Conservation (phyloP, 1,284 basidiomycete species). For the Rugiboletus extremiorientalis region DNA sequence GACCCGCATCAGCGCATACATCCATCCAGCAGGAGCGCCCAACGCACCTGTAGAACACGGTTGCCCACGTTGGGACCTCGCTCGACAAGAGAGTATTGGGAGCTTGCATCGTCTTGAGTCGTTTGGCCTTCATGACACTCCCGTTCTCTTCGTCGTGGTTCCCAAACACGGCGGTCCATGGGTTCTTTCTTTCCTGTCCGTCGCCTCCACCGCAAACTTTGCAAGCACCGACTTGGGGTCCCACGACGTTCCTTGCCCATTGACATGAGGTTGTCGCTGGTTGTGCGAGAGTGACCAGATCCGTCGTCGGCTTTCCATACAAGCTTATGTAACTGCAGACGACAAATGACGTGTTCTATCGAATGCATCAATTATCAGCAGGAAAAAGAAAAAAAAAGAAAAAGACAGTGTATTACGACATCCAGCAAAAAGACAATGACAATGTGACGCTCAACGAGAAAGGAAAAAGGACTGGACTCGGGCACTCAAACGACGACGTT, state of each 20-base stretch:
- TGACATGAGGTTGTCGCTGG: too few species aligned
- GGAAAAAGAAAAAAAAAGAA: not conserved
- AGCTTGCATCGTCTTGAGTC: conserved; percentile 69
- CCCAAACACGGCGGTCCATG: conserved; percentile 90
- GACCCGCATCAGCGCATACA: conserved; percentile 1
- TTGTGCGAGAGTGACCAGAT: too few species aligned
- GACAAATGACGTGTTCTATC: too few species aligned
- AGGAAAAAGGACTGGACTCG: not conserved
- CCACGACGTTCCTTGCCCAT: conserved; percentile 88
- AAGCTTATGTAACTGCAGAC: too few species aligned
- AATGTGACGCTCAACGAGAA: too few species aligned
- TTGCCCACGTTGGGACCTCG: conserved; percentile 88
- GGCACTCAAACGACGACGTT: not conserved
- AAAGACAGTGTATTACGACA: conserved; percentile 9
- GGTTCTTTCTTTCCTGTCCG: conserved; percentile 71
- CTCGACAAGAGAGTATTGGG: conserved; percentile 83
- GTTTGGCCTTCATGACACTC: conserved; percentile 55
- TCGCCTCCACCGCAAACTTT: conserved; percentile 81
- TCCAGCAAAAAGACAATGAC: not conserved
- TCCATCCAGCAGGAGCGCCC: not conserved
- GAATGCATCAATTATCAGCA: not conserved
- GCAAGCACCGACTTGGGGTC: conserved; percentile 84
- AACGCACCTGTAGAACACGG: conserved; percentile 71
- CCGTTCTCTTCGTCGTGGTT: conserved; percentile 89
- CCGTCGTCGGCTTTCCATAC: too few species aligned